Conservation (phyloP, 2,329 filamentous ascomycete genomes). For the Pseudofabraea citricarpa region DNA sequence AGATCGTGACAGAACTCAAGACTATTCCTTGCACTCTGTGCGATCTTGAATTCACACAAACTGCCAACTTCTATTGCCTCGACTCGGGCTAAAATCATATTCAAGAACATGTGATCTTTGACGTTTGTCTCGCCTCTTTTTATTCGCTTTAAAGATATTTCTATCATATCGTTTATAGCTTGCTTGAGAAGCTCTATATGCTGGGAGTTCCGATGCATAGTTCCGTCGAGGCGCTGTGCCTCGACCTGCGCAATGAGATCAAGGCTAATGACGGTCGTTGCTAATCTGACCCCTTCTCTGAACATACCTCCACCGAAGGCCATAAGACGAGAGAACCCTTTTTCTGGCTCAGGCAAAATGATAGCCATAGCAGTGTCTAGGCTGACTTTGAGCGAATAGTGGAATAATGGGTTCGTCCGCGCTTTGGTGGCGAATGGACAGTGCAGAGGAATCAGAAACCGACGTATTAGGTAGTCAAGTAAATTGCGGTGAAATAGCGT, state of each 20-base stretch:
- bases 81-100: conserved; percentile 35
- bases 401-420: conserved; percentile 36
- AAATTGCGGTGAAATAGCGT: conserved; percentile 41
- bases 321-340: conserved; percentile 33
- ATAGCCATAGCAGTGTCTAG: conserved; percentile 34
- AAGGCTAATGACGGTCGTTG: conserved; percentile 30
- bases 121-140: conserved; percentile 37
- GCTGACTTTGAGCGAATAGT: conserved; percentile 41
- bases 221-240: conserved; percentile 28
- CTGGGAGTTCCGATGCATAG: conserved; percentile 27
- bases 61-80: conserved; percentile 22
- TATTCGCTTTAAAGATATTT: conserved; percentile 29
- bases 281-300: conserved; percentile 28
- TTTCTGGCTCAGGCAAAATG: conserved; percentile 5
- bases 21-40: conserved; percentile 28
- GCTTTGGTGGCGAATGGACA: conserved; percentile 38
- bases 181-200: conserved; percentile 20
- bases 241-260: conserved; percentile 38
- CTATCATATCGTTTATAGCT: conserved; percentile 11
- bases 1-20: conserved; percentile 28
- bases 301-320: conserved; percentile 37
- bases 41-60: conserved; percentile 23
- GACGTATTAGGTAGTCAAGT: conserved; percentile 43
- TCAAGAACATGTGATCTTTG: conserved; percentile 30
- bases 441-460: conserved; percentile 50